Conservation (phyloP, 306 rosid genomes). For the Quercus robur region DNA sequence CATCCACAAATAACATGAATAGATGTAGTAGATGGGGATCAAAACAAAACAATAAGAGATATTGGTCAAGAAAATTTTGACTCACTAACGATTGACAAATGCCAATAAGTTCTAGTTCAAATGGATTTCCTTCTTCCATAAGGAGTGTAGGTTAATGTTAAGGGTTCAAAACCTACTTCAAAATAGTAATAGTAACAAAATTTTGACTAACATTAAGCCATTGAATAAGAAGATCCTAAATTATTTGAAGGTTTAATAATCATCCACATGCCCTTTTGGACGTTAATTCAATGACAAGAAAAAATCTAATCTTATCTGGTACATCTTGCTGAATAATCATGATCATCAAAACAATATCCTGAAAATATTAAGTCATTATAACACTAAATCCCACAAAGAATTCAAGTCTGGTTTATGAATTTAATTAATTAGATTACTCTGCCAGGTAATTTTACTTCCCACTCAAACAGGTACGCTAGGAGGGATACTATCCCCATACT, state of each 20-base stretch:
- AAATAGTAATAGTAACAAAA: not conserved
- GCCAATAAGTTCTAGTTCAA: not conserved
- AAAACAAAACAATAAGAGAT: not conserved
- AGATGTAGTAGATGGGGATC: not conserved
- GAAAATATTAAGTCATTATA: not conserved
- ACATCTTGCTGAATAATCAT: not conserved
- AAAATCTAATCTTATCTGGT: not conserved
- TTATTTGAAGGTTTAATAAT: constrained; percentile 1
- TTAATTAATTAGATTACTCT: not conserved
- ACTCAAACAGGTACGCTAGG: not conserved
- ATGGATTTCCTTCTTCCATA: too few species aligned
- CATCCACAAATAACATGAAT: not conserved
- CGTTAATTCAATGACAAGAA: not conserved
- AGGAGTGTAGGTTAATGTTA: too few species aligned
- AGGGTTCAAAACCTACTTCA: too few species aligned
- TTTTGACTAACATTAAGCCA: not conserved
- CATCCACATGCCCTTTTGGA: not conserved
- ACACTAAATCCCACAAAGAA: not conserved
- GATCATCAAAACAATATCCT: not conserved
- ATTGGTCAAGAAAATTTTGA: not conserved
- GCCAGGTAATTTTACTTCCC: not conserved
- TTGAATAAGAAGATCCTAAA: not conserved
- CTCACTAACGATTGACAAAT: not conserved
- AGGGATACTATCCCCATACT: not conserved
- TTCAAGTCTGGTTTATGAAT: not conserved